phyloP scores from a whole-genome alignment of 2,329 filamentous ascomycete genomes.

The Aureobasidium musti region DNA sequence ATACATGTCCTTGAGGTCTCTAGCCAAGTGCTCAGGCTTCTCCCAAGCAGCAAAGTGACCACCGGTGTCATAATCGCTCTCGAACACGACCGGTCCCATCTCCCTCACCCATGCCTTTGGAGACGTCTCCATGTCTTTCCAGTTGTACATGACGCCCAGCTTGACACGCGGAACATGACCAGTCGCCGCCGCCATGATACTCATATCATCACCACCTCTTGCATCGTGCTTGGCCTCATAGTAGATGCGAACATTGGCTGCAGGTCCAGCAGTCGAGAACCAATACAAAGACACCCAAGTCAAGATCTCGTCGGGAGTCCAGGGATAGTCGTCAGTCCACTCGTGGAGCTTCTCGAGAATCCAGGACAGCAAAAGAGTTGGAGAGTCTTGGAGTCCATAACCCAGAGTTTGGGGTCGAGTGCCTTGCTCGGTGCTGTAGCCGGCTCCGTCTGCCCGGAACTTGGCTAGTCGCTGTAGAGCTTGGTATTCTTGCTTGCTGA shows the following conservation, averaged over 20 bases:
- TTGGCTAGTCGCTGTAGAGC: conserved; percentile 57
- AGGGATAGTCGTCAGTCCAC: conserved; percentile 71
- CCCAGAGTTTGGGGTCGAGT: conserved; percentile 74
- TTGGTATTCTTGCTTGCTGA: conserved; percentile 53
- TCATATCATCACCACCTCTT: conserved; percentile 37
- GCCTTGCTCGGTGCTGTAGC: conserved; percentile 61
- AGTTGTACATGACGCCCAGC: conserved; percentile 59
- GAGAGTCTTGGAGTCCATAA: conserved; percentile 68
- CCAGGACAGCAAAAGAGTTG: conserved; percentile 72
- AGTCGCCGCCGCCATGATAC: background rate
- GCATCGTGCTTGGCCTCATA: conserved; percentile 62
- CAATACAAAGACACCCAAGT: conserved; percentile 75
- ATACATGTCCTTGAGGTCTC: conserved; percentile 60
- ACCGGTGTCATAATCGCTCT: conserved; percentile 52
- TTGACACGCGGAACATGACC: conserved; percentile 48
- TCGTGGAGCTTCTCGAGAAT: conserved; percentile 78
- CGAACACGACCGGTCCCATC: conserved; percentile 60
- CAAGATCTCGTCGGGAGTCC: conserved; percentile 74
- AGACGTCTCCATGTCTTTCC: conserved; percentile 57
- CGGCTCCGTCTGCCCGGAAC: conserved; percentile 60
- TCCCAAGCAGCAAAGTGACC: conserved; percentile 64
- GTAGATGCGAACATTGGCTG: conserved; percentile 69
- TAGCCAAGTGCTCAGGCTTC: conserved; percentile 53
- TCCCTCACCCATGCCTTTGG: conserved; percentile 60
- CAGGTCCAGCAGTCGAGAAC: conserved; percentile 69